These are phyloP conservation scores for Elaeis guineensis DNA, from an alignment of 176 grass and related monocot species.

Conservation along the genomic window DNA sequence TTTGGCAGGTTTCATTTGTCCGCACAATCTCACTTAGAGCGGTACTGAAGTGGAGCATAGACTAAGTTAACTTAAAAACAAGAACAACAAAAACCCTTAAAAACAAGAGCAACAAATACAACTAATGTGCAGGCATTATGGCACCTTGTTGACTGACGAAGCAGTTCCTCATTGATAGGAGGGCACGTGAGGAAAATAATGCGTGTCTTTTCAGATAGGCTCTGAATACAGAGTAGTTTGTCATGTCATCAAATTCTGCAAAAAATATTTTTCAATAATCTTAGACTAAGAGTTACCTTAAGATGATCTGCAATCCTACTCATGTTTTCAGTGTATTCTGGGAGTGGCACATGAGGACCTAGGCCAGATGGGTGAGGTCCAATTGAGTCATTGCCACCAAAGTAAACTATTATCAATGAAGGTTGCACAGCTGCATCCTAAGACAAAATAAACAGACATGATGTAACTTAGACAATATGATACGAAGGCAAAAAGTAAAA, in stretches of 20 bases:
- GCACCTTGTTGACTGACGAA: background rate
- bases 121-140: background rate
- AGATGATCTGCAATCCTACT: slow-evolving; percentile 13
- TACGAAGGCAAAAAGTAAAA: too few species aligned
- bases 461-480: too few species aligned
- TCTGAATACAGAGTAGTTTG: slow-evolving; percentile 11
- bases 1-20: slow-evolving; percentile 15
- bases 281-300: background rate
- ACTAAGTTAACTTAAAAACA: background rate
- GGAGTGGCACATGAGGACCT: too few species aligned
- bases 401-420: too few species aligned
- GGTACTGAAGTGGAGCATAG: slow-evolving; percentile 4
- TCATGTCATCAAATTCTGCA: background rate
- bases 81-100: background rate
- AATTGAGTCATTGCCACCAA: too few species aligned
- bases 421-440: too few species aligned
- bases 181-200: slow-evolving; percentile 27
- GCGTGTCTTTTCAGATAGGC: slow-evolving; percentile 21
- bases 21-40: slow-evolving; percentile 1
- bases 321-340: too few species aligned
- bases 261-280: background rate
- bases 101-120: background rate
- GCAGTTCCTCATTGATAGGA: slow-evolving; percentile 13
- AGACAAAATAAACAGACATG: background rate
- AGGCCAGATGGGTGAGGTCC: too few species aligned